Percentiles rank a stretch among this genome's conserved stretches.
Evolutionary conservation across 2,329 filamentous ascomycete species (phyloP).

Genomic region (Ophiocordyceps sinensis): DNA sequence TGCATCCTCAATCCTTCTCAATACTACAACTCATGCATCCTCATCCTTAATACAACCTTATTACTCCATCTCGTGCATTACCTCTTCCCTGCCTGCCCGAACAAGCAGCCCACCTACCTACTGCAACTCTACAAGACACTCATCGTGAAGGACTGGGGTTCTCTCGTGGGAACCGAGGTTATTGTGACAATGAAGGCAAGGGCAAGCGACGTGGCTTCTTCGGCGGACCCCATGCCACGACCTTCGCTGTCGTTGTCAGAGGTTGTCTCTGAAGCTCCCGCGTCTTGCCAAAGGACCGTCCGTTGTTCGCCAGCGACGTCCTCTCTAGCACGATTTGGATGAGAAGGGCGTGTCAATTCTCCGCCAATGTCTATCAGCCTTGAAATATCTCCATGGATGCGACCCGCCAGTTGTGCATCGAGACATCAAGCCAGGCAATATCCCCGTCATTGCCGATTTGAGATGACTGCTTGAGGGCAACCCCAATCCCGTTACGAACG

Average conservation of each 20-base stretch:
- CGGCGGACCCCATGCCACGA: no score
- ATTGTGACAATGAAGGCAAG: constrained; percentile 6
- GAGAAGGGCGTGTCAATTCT: constrained; percentile 4
- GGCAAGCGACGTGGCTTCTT: constrained; percentile 8
- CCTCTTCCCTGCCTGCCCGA: no score
- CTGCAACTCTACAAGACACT: no score
- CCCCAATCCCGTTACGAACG: constrained; percentile 8
- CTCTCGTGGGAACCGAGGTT: constrained; percentile 9
- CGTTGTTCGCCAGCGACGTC: no score
- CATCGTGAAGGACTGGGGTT: constrained; percentile 9
- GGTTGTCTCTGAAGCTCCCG: no score
- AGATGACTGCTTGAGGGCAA: constrained; percentile 11
- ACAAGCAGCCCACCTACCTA: no score
- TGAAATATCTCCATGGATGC: constrained; percentile 5
- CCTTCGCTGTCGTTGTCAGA: no score
- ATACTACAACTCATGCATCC: no score
- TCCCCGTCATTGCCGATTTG: constrained; percentile 53
- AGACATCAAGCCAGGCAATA: constrained; percentile 90
- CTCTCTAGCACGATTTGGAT: background rate
- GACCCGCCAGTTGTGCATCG: constrained; percentile 57
- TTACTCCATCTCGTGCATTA: no score
- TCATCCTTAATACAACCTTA: no score
- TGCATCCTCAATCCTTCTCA: no score
- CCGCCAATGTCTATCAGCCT: constrained; percentile 5
- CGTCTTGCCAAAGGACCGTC: no score